Conservation (phyloP, 176 grass and related monocot genomes). For the Metroxylon sagu region DNA sequence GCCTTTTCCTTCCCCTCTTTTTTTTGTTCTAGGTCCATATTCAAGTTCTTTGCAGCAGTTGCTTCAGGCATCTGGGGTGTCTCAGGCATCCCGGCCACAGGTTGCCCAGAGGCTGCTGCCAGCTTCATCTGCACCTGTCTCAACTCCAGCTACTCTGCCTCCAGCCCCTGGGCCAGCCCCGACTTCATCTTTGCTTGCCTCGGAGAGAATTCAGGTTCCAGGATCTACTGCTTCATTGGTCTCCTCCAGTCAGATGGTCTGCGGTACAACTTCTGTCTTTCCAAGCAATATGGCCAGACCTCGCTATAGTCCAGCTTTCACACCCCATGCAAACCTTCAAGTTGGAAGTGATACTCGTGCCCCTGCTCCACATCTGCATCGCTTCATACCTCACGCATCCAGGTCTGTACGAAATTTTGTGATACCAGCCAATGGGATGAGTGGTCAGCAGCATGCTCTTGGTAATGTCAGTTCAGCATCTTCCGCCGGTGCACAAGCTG, state of each 20-base stretch:
- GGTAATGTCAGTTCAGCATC: constrained; percentile 4
- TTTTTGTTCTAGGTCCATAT: constrained; percentile 7
- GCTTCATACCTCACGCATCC: constrained; percentile 17
- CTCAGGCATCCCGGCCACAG: constrained; percentile 26
- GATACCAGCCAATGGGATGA: background rate
- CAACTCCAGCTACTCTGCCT: constrained; percentile 1
- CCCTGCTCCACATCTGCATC: constrained; percentile 64
- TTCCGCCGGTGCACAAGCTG: background rate
- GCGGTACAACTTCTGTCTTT: constrained; percentile 7
- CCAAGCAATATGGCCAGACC: constrained; percentile 20
- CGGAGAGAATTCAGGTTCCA: constrained; percentile 16
- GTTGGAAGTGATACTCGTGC: constrained; percentile 39
- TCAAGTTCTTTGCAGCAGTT: constrained; percentile 19
- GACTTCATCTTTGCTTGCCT: background rate
- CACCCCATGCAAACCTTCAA: constrained; percentile 28
- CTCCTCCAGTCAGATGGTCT: constrained; percentile 11
- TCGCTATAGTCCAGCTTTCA: constrained; percentile 16
- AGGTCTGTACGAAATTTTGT: constrained; percentile 19
- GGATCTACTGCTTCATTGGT: constrained; percentile 9
- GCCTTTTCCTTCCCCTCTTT: constrained; percentile 17
- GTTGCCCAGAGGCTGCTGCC: constrained; percentile 12
- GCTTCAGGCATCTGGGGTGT: background rate
- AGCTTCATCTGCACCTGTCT: constrained; percentile 2
- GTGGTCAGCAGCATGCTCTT: constrained; percentile 24
- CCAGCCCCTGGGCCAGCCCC: background rate